Conservation (phyloP, 352 stramenopile genomes). For the Phytopythium vexans region DNA sequence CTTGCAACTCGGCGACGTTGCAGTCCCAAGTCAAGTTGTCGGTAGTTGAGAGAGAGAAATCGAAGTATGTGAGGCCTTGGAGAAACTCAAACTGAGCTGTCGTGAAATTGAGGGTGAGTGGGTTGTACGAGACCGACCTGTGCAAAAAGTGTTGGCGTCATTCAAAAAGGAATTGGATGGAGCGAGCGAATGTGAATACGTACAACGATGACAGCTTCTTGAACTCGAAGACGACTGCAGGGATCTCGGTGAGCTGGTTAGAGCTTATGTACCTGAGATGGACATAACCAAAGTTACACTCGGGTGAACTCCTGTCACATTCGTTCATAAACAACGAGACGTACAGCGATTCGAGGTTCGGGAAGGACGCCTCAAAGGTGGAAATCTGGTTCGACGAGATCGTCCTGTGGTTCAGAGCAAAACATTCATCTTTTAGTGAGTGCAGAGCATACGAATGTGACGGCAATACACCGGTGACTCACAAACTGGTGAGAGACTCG, state of each 20-base stretch:
- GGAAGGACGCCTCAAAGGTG: slow-evolving; percentile 41
- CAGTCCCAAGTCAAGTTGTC: slow-evolving; percentile 9
- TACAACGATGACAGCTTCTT: slow-evolving; percentile 20
- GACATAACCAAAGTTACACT: background rate
- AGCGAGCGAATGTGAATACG: background rate
- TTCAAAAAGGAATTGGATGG: background rate
- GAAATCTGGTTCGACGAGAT: slow-evolving; percentile 32
- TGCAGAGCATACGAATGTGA: no score
- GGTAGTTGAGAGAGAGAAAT: slow-evolving; percentile 14
- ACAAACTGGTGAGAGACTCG: slow-evolving; percentile 3
- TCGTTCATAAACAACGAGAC: background rate
- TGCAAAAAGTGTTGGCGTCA: background rate
- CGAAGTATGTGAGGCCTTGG: slow-evolving; percentile 26
- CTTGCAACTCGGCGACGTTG: slow-evolving; percentile 7
- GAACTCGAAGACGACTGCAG: slow-evolving; percentile 14
- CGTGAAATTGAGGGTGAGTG: slow-evolving; percentile 24
- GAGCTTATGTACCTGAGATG: slow-evolving; percentile 12
- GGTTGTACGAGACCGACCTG: slow-evolving; percentile 6
- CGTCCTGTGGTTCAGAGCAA: background rate
- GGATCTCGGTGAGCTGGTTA: slow-evolving; percentile 27
- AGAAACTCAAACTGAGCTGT: slow-evolving; percentile 39
- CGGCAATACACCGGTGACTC: background rate
- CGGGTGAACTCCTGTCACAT: no score
- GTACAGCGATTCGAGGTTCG: slow-evolving; percentile 46
- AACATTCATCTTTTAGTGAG: no score